A percentile compares a stretch with the other conserved stretches of the same genome.
These are phyloP conservation scores for Scedosporium minutisporum DNA, from an alignment of 2,329 filamentous ascomycete species.

Conservation along the genomic window DNA sequence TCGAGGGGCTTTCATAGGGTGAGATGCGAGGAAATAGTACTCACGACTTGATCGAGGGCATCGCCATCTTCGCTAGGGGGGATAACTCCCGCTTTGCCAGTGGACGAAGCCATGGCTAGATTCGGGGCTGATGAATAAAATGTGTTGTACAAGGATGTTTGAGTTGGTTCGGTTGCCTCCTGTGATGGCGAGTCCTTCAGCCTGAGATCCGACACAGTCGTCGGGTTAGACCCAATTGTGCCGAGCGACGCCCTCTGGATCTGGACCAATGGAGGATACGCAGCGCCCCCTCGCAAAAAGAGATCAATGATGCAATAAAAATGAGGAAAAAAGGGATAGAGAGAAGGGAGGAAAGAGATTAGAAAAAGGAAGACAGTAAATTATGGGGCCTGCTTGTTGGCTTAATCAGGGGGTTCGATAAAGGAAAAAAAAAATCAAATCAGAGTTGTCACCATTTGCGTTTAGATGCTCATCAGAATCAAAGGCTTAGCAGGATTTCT, in stretches of 20 bases:
- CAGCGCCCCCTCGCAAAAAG: background rate
- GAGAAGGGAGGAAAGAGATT: background rate
- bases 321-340: background rate
- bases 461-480: background rate
- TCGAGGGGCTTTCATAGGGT: background rate
- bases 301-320: background rate
- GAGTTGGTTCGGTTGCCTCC: background rate
- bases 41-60: conserved; percentile 4
- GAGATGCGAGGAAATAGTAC: background rate
- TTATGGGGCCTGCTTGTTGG: no score
- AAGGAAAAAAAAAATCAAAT: background rate
- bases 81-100: conserved; percentile 6
- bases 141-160: background rate
- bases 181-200: background rate
- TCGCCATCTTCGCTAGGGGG: conserved; percentile 2
- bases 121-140: background rate
- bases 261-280: background rate
- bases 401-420: no score
- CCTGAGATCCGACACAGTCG: background rate
- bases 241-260: background rate
- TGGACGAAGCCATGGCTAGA: conserved; percentile 5
- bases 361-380: no score
- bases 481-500: background rate
- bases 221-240: background rate
- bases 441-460: background rate